Evolutionary conservation across 2,329 filamentous ascomycete species (phyloP).

Genomic region (Ceratocystiopsis brevicomis): DNA sequence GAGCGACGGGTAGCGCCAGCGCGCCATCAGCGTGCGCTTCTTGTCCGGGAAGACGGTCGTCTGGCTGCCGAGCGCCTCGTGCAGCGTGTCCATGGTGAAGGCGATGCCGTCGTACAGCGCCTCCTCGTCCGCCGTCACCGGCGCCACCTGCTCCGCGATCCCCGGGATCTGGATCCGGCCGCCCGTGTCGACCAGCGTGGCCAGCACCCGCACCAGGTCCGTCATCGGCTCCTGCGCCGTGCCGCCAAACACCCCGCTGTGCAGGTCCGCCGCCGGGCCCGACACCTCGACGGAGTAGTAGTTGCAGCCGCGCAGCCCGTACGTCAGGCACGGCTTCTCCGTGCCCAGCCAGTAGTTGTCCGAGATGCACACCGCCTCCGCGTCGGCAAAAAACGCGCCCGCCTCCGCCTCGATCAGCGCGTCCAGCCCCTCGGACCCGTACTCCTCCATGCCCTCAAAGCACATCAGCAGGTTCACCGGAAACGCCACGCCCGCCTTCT

Average conservation of each 20-base stretch:
- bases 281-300: conserved; percentile 90
- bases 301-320: conserved; percentile 91
- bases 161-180: conserved; percentile 93
- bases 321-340: conserved; percentile 94
- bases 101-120: conserved; percentile 74
- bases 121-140: conserved; percentile 71
- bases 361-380: conserved; percentile 92
- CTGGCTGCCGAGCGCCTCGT: conserved; percentile 76
- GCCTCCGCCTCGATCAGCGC: conserved; percentile 84
- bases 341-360: conserved; percentile 99
- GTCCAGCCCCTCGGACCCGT: conserved; percentile 88
- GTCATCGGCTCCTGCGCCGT: conserved; percentile 98
- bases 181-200: conserved; percentile 66
- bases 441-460: conserved; percentile 99
- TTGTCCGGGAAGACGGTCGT: conserved; percentile 79
- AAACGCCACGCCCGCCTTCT: conserved; percentile 84
- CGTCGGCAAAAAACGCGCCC: conserved; percentile 86
- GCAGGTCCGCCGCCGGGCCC: conserved; percentile 80
- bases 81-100: conserved; percentile 90
- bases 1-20: conserved; percentile 87
- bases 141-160: conserved; percentile 80
- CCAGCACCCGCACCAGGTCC: conserved; percentile 68
- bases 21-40: conserved; percentile 81
- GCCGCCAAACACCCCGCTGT: conserved; percentile 93
- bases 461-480: conserved; percentile 98